Evolutionary conservation across 2,329 filamentous ascomycete species (phyloP).

Genomic region (Tolypocladium paradoxum): DNA sequence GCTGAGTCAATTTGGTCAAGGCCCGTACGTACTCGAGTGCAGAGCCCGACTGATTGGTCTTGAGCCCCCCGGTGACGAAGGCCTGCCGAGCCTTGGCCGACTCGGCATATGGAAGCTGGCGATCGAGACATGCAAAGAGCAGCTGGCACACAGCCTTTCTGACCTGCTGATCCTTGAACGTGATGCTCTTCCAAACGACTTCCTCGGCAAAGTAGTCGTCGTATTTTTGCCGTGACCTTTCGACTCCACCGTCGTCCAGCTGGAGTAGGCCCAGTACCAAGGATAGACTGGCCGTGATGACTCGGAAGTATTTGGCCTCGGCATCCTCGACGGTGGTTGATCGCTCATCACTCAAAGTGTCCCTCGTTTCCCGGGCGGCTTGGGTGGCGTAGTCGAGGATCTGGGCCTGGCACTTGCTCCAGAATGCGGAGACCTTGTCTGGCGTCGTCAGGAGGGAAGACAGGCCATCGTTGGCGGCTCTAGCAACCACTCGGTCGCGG

Average conservation of each 20-base stretch:
- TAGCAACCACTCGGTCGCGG: conserved; percentile 64
- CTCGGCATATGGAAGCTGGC: conserved; percentile 35
- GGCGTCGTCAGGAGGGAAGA: conserved; percentile 64
- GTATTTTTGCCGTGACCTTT: conserved; percentile 51
- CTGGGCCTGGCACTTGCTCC: conserved; percentile 68
- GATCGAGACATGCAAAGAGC: conserved; percentile 35
- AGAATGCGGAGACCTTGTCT: conserved; percentile 68
- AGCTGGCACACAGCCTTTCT: conserved; percentile 42
- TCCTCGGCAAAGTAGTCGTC: conserved; percentile 55
- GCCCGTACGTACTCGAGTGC: conserved; percentile 59
- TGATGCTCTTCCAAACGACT: conserved; percentile 56
- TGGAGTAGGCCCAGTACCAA: conserved; percentile 43
- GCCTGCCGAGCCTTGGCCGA: conserved; percentile 40
- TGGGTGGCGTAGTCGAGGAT: conserved; percentile 76
- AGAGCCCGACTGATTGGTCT: conserved; percentile 63
- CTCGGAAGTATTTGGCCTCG: conserved; percentile 73
- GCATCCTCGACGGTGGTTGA: conserved; percentile 77
- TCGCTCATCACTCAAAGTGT: conserved; percentile 81
- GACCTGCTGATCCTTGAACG: conserved; percentile 45
- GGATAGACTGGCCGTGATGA: conserved; percentile 46
- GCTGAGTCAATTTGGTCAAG: conserved; percentile 53
- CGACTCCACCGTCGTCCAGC: conserved; percentile 39
- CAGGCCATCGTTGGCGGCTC: conserved; percentile 68
- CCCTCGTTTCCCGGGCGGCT: conserved; percentile 67
- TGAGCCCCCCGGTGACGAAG: conserved; percentile 64